These are phyloP conservation scores for Cardamine resedifolia DNA, from an alignment of 345 rosid genomes.

Conservation along the genomic window DNA sequence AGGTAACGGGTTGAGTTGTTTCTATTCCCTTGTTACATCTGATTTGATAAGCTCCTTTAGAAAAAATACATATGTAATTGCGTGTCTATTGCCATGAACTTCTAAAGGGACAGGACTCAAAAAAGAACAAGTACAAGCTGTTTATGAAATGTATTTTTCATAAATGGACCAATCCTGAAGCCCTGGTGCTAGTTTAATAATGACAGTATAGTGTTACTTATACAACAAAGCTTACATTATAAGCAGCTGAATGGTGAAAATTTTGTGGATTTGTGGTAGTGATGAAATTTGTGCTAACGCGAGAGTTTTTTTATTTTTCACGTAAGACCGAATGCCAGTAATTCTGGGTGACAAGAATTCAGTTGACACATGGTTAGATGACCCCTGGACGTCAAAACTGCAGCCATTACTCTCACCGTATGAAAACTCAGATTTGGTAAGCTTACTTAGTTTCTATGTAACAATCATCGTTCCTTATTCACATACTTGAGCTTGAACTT, in stretches of 20 bases:
- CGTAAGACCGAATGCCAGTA: constrained; percentile 87
- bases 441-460: not conserved
- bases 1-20: not conserved
- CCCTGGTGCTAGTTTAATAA: not conserved
- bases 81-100: not conserved
- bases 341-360: constrained; percentile 73
- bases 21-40: not conserved
- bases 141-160: not conserved
- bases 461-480: not conserved
- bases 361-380: constrained; percentile 64
- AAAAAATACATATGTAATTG: not conserved
- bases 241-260: not conserved
- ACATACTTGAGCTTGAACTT: constrained; percentile 14
- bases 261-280: not conserved
- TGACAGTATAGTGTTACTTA: not conserved
- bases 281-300: not conserved
- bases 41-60: not conserved
- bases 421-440: constrained; percentile 72
- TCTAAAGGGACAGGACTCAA: not conserved
- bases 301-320: not conserved
- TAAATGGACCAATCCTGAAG: not conserved
- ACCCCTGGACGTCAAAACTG: constrained; percentile 47
- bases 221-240: not conserved
- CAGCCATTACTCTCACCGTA: constrained; percentile 66
- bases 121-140: not conserved